phyloP scores from a whole-genome alignment of 1,284 basidiomycete genomes.

The Leccinum pachyderme region DNA sequence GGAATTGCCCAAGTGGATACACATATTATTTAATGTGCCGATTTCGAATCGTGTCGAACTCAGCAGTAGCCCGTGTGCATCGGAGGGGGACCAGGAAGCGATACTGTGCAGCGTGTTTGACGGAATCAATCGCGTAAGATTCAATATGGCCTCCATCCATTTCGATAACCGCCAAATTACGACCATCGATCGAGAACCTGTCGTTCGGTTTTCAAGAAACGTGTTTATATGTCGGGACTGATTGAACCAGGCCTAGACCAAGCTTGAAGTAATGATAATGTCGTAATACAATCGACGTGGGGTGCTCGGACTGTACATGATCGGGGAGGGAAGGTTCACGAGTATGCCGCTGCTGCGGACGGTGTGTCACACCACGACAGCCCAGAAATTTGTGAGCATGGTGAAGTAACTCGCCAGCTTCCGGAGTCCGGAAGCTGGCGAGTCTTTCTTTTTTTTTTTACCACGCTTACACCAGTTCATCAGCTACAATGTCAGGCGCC shows the following conservation, averaged over 20 bases:
- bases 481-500: not conserved
- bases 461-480: too few relatives aligned
- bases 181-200: slow-evolving; percentile 33
- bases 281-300: slow-evolving; percentile 30
- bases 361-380: slow-evolving; percentile 11
- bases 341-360: slow-evolving; percentile 28
- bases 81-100: slow-evolving; percentile 33
- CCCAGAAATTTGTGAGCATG: slow-evolving; percentile 16
- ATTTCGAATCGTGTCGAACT: slow-evolving; percentile 24
- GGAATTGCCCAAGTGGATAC: slow-evolving; percentile 32
- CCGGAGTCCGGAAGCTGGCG: too few relatives aligned
- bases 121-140: slow-evolving; percentile 28
- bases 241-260: slow-evolving; percentile 1
- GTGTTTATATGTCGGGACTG: slow-evolving; percentile 24
- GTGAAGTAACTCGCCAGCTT: too few relatives aligned
- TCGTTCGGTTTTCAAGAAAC: slow-evolving; percentile 41
- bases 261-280: slow-evolving; percentile 8
- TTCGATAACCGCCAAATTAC: slow-evolving; percentile 32
- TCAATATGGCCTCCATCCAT: slow-evolving; percentile 36
- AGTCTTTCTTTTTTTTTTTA: too few relatives aligned
- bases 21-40: slow-evolving; percentile 1
- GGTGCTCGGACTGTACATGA: slow-evolving; percentile 34
- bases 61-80: slow-evolving; percentile 30
- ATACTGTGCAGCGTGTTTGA: slow-evolving; percentile 33
- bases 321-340: slow-evolving; percentile 1